Base-by-base conservation (phyloP, 768 basidiomycete genomes). In the Tephrocybe sp. region DNA sequence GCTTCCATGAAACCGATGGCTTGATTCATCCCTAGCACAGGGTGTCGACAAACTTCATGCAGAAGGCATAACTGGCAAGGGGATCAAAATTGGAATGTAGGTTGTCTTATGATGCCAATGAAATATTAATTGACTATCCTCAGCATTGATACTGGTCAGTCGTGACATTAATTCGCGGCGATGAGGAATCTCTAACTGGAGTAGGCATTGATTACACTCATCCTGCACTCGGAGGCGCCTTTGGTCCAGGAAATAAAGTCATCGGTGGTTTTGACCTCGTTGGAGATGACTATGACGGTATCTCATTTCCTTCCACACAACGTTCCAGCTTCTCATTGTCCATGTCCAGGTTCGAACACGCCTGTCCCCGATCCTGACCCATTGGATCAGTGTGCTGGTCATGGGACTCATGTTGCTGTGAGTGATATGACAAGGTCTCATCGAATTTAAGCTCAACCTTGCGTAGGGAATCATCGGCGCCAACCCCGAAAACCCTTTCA, bases 21-120 rank as follows among this genome's bases (percentile, higher is more conserved):
- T 42, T 27, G 22, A 29, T 38, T 15, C 13, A 21, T 29, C 30
- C n/a, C n/a, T n/a, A n/a, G n/a, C n/a, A n/a, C 45, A 82, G 79
- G 79, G 82, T 16, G 84, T 86, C 1, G 79, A 86, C 57, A 78
- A 76, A 52, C 70, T 85, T 16, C 85, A 88, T 59, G 80, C 81
- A 4, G 58, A 74, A 52, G 84, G 83, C 0, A 73, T 82, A 57
- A 71, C 72, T 22, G 86, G 88, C 11, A 74, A 74, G 33, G 85
- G 85, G 2, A 69, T 86, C 62, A 84, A 84, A 57, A 74, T 90
- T 47, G 86, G 76, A 52, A 79, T 87, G 79, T 80, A 49, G 62
- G 78, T 23, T 9, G 46, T 2, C 12, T 39, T 30, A 25, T 43
- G 24, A 24, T 46, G 12, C 19, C 27, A 49, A 18, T n/a, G 21